Conservation (phyloP, 257 asterid species). For the Catharanthus roseus region DNA sequence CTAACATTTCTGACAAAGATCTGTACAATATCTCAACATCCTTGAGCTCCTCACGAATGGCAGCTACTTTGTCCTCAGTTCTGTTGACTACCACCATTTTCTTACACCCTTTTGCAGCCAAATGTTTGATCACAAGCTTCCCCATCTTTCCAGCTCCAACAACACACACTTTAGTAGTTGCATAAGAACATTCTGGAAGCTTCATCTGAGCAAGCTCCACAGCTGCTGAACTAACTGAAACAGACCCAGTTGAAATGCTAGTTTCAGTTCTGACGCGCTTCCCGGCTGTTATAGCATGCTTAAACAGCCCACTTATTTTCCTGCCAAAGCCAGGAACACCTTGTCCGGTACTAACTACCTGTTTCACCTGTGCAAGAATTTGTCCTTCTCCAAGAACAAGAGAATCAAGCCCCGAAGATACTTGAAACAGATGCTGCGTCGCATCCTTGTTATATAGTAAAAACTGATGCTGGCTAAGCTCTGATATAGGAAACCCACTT, state of each 20-base stretch:
- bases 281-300: slow-evolving; percentile 79
- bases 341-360: slow-evolving; percentile 71
- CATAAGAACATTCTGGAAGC: slow-evolving; percentile 54
- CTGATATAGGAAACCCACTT: slow-evolving; percentile 73
- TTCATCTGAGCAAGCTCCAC: slow-evolving; percentile 87
- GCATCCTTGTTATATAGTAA: slow-evolving; percentile 69
- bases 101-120: slow-evolving; percentile 72
- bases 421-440: slow-evolving; percentile 72
- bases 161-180: slow-evolving; percentile 52
- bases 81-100: slow-evolving; percentile 76
- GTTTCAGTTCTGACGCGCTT: slow-evolving; percentile 91
- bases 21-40: slow-evolving; percentile 57
- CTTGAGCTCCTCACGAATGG: slow-evolving; percentile 51
- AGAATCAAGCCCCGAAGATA: slow-evolving; percentile 89
- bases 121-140: slow-evolving; percentile 78
- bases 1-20: slow-evolving; percentile 48
- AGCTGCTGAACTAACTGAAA: slow-evolving; percentile 94
- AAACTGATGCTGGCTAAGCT: slow-evolving; percentile 57
- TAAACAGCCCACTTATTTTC: slow-evolving; percentile 69
- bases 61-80: slow-evolving; percentile 65
- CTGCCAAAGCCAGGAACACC: slow-evolving; percentile 81
- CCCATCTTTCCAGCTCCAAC: slow-evolving; percentile 99
- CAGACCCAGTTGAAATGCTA: slow-evolving; percentile 74
- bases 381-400: slow-evolving; percentile 95
- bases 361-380: slow-evolving; percentile 90